These are phyloP conservation scores for Russula olivacea DNA, from an alignment of 768 basidiomycete genomes.

Conservation along the genomic window DNA sequence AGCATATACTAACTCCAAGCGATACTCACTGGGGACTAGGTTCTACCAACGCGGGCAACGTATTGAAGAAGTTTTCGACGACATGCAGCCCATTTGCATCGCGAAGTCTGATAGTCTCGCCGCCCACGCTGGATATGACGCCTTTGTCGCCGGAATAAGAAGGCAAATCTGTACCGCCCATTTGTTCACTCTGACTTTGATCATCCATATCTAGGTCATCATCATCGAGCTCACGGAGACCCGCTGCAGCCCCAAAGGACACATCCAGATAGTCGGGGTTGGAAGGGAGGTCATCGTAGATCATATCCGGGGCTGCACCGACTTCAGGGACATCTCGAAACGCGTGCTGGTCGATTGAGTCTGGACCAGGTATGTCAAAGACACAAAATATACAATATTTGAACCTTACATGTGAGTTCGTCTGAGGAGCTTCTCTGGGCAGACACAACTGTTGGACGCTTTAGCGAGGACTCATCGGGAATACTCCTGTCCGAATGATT, in stretches of 20 bases:
- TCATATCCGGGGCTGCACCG: slow-evolving; percentile 78
- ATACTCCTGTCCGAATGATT: neutral
- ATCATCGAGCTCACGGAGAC: slow-evolving; percentile 63
- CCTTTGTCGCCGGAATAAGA: slow-evolving; percentile 26
- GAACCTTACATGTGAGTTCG: slow-evolving; percentile 30
- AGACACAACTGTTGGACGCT: slow-evolving; percentile 16
- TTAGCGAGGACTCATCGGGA: neutral
- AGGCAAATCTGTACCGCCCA: neutral
- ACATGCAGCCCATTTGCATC: slow-evolving; percentile 55
- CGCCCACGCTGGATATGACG: slow-evolving; percentile 58
- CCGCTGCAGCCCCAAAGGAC: slow-evolving; percentile 73
- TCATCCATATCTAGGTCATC: slow-evolving; percentile 66
- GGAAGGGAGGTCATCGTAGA: slow-evolving; percentile 83
- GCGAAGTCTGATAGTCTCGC: slow-evolving; percentile 82
- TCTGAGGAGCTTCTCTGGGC: slow-evolving; percentile 10
- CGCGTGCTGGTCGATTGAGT: slow-evolving; percentile 76
- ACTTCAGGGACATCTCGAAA: slow-evolving; percentile 73
- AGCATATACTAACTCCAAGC: neutral
- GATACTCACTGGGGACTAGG: slow-evolving; percentile 43
- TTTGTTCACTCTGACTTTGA: slow-evolving; percentile 31
- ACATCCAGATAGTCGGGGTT: slow-evolving; percentile 85
- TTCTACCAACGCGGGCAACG: slow-evolving; percentile 47
- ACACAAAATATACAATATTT: neutral
- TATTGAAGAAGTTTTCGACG: slow-evolving; percentile 70
- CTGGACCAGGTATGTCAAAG: slow-evolving; percentile 33